Conservation (phyloP, 2,329 filamentous ascomycete genomes). For the Neofusicoccum sp. region DNA sequence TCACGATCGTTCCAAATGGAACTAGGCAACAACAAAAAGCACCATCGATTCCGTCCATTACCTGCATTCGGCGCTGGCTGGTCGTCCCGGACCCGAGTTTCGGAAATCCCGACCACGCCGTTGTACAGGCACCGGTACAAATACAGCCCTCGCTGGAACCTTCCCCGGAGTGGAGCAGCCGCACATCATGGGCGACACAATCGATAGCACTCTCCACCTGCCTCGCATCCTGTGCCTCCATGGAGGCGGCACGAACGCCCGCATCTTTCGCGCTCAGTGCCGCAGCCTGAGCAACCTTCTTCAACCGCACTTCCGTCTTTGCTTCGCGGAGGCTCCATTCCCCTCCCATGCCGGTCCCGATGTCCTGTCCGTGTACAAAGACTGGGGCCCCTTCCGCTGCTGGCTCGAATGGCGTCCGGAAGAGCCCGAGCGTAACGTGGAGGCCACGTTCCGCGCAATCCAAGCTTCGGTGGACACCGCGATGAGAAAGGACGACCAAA, state of each 20-base stretch:
- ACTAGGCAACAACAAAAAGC: too few species aligned
- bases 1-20: too few species aligned
- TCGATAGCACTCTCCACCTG: slow-evolving; percentile 35
- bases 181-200: slow-evolving; percentile 28
- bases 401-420: slow-evolving; percentile 30
- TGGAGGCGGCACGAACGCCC: slow-evolving; percentile 72
- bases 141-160: too few species aligned
- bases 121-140: too few species aligned
- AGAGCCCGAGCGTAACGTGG: slow-evolving; percentile 56
- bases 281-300: slow-evolving; percentile 58
- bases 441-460: too few species aligned
- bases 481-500: slow-evolving; percentile 47
- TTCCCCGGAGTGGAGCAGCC: too few species aligned
- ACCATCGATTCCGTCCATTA: too few species aligned
- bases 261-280: slow-evolving; percentile 69
- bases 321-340: slow-evolving; percentile 72
- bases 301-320: slow-evolving; percentile 64
- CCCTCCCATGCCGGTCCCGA: slow-evolving; percentile 62
- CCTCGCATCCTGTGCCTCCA: slow-evolving; percentile 79
- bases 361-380: slow-evolving; percentile 65
- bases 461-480: slow-evolving; percentile 35
- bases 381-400: slow-evolving; percentile 64
- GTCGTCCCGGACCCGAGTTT: too few species aligned
- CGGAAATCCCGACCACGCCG: too few species aligned
- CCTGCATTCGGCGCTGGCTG: too few species aligned